Evolutionary conservation across 805 yeast genomes (phyloP).

Genomic region (Pichia insulana): DNA sequence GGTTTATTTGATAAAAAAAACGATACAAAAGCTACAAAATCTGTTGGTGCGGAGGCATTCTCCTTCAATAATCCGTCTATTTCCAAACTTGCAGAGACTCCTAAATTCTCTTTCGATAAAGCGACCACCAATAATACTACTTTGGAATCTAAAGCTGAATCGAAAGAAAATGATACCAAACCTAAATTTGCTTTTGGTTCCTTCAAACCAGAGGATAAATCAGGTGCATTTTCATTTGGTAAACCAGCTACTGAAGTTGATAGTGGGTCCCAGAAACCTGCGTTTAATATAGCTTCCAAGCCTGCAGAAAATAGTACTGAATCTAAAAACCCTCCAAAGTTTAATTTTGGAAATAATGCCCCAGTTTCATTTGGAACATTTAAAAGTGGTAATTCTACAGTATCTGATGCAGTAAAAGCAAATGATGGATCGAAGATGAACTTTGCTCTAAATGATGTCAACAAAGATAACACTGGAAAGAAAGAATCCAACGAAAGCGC

Average conservation of each 20-base stretch:
- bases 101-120: not conserved
- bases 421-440: constrained; percentile 5
- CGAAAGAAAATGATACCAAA: not conserved
- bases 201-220: not conserved
- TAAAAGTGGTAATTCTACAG: not conserved
- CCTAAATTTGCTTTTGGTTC: not conserved
- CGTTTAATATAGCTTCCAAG: not conserved
- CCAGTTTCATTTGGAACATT: constrained; percentile 1
- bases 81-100: too few relatives aligned
- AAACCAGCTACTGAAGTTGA: not conserved
- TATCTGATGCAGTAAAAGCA: constrained; percentile 1
- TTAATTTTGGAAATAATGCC: not conserved
- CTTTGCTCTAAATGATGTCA: too few relatives aligned
- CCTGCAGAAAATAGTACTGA: not conserved
- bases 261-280: not conserved
- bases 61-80: too few relatives aligned
- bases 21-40: not conserved
- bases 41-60: not conserved
- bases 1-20: not conserved
- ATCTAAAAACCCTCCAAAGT: not conserved
- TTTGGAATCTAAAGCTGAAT: not conserved
- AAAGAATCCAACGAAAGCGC: not conserved
- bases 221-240: not conserved
- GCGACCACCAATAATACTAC: not conserved
- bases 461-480: too few relatives aligned